Percentiles rank a stretch among this genome's conserved stretches.
Evolutionary conservation across 2,329 filamentous ascomycete species (phyloP).

Genomic region (Cryphonectria parasitica): DNA sequence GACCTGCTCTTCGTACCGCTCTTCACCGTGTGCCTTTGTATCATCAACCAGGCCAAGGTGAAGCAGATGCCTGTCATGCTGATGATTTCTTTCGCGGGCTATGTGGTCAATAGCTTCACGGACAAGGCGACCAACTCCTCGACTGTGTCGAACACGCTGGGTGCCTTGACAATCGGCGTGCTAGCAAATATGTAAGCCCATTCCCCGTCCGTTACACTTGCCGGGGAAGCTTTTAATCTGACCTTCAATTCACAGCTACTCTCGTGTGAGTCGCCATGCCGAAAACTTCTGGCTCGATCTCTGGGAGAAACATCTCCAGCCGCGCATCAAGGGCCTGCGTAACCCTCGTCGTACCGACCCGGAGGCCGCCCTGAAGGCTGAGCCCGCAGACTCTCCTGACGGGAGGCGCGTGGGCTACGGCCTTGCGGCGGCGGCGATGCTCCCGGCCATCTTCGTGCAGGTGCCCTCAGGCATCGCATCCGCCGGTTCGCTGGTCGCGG

Average conservation of each 20-base stretch:
- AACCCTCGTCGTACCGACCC: constrained; percentile 31
- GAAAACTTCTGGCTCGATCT: constrained; percentile 59
- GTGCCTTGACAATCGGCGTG: constrained; percentile 75
- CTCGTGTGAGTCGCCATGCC: constrained; percentile 63
- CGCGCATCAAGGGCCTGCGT: constrained; percentile 40
- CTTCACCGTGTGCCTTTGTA: constrained; percentile 66
- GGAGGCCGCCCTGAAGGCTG: constrained; percentile 31
- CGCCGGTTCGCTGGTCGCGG: constrained; percentile 61
- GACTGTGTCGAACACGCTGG: constrained; percentile 77
- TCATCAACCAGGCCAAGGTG: constrained; percentile 75
- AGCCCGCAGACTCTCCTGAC: constrained; percentile 37
- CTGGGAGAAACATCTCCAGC: constrained; percentile 55
- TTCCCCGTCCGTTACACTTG: neutral
- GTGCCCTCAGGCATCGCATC: constrained; percentile 67
- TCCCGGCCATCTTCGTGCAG: constrained; percentile 82
- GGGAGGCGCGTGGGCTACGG: constrained; percentile 65
- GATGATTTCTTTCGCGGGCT: constrained; percentile 73
- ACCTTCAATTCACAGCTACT: constrained; percentile 52
- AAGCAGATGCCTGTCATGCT: constrained; percentile 78
- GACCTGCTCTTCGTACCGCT: constrained; percentile 64
- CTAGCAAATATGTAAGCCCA: constrained; percentile 65
- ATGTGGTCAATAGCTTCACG: constrained; percentile 75
- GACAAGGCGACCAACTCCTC: constrained; percentile 69
- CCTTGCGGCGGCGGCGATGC: constrained; percentile 80
- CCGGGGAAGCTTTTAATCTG: neutral